These are phyloP conservation scores for Balansia obtecta DNA, from an alignment of 2,329 filamentous ascomycete genomes.

Conservation along the genomic window DNA sequence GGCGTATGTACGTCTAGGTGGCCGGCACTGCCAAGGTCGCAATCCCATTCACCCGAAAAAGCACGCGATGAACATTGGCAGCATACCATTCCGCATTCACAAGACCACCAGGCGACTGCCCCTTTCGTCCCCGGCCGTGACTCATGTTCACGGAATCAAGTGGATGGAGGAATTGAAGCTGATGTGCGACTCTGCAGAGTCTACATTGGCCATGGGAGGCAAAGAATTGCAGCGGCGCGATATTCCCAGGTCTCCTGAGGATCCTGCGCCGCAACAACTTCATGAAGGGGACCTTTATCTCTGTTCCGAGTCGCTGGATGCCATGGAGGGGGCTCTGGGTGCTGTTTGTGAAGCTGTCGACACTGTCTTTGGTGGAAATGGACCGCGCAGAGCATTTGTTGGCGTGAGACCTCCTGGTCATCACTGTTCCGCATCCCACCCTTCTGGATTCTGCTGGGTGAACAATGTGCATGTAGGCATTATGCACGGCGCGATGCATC, in stretches of 20 bases:
- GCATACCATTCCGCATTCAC: conserved; percentile 69
- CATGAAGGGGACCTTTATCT: conserved; percentile 89
- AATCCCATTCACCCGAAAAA: conserved; percentile 54
- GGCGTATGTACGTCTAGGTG: conserved; percentile 84
- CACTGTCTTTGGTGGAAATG: conserved; percentile 52
- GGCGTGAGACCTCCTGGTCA: conserved; percentile 88
- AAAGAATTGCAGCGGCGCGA: conserved; percentile 66
- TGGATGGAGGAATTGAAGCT: conserved; percentile 88
- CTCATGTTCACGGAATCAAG: conserved; percentile 76
- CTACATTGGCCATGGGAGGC: conserved; percentile 61
- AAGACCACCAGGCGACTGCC: conserved; percentile 64
- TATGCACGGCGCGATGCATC: conserved; percentile 70
- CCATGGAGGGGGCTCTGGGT: conserved; percentile 82
- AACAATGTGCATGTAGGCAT: conserved; percentile 98
- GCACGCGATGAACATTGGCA: conserved; percentile 39
- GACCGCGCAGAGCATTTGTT: conserved; percentile 72
- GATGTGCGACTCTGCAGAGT: conserved; percentile 73
- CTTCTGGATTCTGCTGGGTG: conserved; percentile 95
- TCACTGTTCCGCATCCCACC: conserved; percentile 80
- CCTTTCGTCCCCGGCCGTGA: conserved; percentile 65
- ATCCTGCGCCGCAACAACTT: conserved; percentile 41
- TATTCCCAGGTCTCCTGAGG: conserved; percentile 38
- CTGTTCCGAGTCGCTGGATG: conserved; percentile 71
- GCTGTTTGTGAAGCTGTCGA: conserved; percentile 92
- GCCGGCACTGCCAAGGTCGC: conserved; percentile 58